These are phyloP conservation scores for Heliamphora exappendiculata DNA, from an alignment of 148 eudicot genomes.

Conservation along the genomic window DNA sequence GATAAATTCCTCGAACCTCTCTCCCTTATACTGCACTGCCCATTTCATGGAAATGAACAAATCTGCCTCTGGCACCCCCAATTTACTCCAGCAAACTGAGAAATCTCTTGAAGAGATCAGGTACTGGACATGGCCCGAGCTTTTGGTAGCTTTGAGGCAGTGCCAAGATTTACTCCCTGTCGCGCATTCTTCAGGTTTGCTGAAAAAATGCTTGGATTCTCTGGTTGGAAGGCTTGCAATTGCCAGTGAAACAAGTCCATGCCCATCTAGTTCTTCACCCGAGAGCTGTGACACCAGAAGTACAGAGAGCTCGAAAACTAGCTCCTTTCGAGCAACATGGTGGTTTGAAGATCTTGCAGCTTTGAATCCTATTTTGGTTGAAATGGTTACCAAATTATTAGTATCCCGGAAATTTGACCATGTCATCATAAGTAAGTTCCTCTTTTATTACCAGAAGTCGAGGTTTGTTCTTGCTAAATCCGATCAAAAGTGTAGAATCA, in stretches of 20 bases:
- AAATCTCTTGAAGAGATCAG: constrained; percentile 43
- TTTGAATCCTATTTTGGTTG: constrained; percentile 28
- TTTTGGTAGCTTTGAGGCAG: constrained; percentile 46
- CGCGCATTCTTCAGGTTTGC: constrained; percentile 21
- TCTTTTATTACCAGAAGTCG: constrained; percentile 61
- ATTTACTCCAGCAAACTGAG: constrained; percentile 43
- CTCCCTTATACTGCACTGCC: constrained; percentile 29
- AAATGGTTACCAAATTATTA: constrained; percentile 32
- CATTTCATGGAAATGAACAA: constrained; percentile 66
- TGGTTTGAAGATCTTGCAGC: constrained; percentile 67
- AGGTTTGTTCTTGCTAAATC: constrained; percentile 27
- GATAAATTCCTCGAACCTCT: constrained; percentile 34
- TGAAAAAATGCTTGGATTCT: constrained; percentile 49
- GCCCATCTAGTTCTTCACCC: constrained; percentile 52
- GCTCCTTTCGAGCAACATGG: constrained; percentile 41
- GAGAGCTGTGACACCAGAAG: constrained; percentile 68
- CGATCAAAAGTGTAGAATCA: constrained; percentile 38
- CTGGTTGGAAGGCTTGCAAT: constrained; percentile 40
- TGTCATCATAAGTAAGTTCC: constrained; percentile 42
- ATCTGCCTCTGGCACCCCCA: constrained; percentile 21
- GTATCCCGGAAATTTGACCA: constrained; percentile 46
- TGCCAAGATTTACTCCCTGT: constrained; percentile 28
- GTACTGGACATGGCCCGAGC: constrained; percentile 69
- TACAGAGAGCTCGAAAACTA: constrained; percentile 52
- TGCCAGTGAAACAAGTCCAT: constrained; percentile 53